Evolutionary conservation across 495 filamentous ascomycete species (phyloP), one percentile per base, ranked within the genome.

Genomic region (Lentithecium fluviatile): DNA sequence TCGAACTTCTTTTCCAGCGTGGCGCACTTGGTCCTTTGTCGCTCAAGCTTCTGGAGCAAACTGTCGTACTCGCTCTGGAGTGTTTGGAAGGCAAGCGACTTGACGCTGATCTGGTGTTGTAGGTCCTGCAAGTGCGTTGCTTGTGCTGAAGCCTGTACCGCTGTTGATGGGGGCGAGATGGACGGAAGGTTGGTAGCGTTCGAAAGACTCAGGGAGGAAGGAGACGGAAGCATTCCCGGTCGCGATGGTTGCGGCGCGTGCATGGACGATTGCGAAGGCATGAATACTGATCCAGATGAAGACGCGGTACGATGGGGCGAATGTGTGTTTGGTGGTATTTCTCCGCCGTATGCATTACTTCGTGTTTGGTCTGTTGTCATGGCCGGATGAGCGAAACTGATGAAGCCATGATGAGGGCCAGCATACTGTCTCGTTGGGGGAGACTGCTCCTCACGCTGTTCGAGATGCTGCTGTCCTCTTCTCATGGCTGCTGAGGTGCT

Each of bases 101-200:
- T 79, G 29, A 78, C 67, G 19, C 74, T 78, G 25, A 80, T 72
- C 66, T 80, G 76, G 56, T 79, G 78, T 58, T 79, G 78, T 5
- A 80, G 68, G 46, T 78, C 76, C 24, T 73, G 71, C 1, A 78
- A 64, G 56, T 78, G 76, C 3, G 71, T 71, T 32, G 74, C 68
- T 29, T 77, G 72, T 10, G 73, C 77, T 4, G 72, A 69, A 12
- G 25, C 63, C 36, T 64, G 63, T 15, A 67, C 42, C 26, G 70
- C 64, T 15, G 67, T 20, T 8, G 64, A 50, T 40, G 71, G 71
- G 0, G 71, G 66, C 6, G 64, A 68, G 23, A 65, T 62, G 0
- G 71, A 61, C 7, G 65, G 67, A 0, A 62, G 45, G 21, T 64
- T 69, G 13, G 58, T 52, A 8, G 29, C 36, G 43, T 50, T 53